Percentiles rank a stretch among this genome's conserved stretches.
These are phyloP conservation scores for Brassica napus DNA, from an alignment of 345 rosid species.

Conservation along the genomic window DNA sequence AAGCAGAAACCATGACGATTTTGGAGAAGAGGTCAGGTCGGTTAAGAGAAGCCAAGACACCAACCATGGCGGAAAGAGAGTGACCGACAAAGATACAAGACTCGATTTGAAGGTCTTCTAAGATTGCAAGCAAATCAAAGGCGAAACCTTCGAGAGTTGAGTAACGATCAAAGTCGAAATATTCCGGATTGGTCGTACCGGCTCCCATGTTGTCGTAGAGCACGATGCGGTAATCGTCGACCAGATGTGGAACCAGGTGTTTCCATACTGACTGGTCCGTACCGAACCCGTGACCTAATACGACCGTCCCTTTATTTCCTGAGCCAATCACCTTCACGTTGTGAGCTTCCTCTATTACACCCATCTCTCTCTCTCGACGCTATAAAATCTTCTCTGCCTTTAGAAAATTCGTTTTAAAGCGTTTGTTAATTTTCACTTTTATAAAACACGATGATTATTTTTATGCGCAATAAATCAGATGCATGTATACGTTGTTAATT, in stretches of 20 bases:
- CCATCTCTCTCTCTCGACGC: neutral
- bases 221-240: neutral
- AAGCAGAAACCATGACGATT: neutral
- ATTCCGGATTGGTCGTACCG: neutral
- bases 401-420: no score
- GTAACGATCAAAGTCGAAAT: neutral
- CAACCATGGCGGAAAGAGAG: neutral
- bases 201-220: neutral
- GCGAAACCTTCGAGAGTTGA: neutral
- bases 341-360: neutral
- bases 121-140: neutral
- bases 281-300: neutral
- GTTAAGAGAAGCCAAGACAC: neutral
- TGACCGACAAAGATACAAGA: neutral
- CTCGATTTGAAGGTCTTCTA: neutral
- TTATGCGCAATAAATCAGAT: no score
- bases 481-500: no score
- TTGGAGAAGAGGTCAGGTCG: neutral
- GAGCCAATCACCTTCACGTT: neutral
- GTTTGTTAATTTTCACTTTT: no score
- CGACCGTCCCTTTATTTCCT: neutral
- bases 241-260: neutral
- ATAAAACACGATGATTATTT: neutral
- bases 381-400: neutral
- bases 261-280: neutral